Base-by-base conservation (phyloP, 805 yeast genomes). In the Barnettozyma populi region DNA sequence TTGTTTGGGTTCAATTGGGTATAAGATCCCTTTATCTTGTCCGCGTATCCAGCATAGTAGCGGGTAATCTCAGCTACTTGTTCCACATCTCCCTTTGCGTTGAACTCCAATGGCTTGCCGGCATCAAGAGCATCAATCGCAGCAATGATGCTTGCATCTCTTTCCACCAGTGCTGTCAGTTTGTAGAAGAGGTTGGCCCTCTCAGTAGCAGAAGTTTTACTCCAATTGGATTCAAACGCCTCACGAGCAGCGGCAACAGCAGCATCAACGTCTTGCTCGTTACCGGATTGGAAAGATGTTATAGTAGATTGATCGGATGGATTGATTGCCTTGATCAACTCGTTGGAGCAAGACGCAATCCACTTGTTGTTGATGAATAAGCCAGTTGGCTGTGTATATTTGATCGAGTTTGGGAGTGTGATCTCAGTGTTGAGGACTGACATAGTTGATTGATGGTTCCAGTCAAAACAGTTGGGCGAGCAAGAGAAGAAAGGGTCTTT, bases 281-380 rank as follows among this genome's bases (percentile, higher is more conserved):
- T 48, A 43, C 56, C 60, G 25, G 51, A 47, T 37, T 45, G 58
- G 39, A 46, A 59, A 6, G 76, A 70, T 32, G 80, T 67, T 48
- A 84, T 74, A 34, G 69, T 70, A 58, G 80, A 79, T 53, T 79
- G 86, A 16, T 87, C 82, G 7, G 83, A 68, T 43, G 86, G 86
- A 46, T 74, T 68, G 36, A 74, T 73, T 4, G 74, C 74, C 5
- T 69, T 62, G 50, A 85, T 70, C 11, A 78, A 76, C 56, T 76
- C 71, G 45, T 75, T 76, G 45, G 76, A 76, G 52, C 90, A 92
- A 8, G 86, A 74, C 37, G 69, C 58, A 43, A 84, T 81, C 61
- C 84, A 90, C 65, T 87, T 89, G 66, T 87, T 87, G 72, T 88
- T 84, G 67, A 92, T 90, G 75, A 87, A 92, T 56, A 90, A 70